Base-by-base conservation (phyloP, 148 eudicot species). In the Fagopyrum esculentum region DNA sequence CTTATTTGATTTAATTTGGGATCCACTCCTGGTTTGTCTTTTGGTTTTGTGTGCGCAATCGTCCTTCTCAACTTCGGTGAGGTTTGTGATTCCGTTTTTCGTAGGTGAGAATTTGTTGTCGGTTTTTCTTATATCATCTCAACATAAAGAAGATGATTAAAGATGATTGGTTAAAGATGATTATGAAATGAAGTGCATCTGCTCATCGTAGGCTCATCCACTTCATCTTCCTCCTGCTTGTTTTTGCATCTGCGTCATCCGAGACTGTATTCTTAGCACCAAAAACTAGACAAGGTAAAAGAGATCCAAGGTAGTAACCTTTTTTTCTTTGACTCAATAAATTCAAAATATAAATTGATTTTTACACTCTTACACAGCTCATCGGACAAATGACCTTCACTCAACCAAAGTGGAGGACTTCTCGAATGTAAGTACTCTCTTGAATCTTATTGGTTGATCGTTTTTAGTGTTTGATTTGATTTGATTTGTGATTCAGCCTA, bases 401-500 rank as follows among this genome's bases (percentile, higher is more conserved):
- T 8, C 9, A 55, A 16, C 22, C 22, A 55, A 16, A 55, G 26
- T 3, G 26, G 60, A 55, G 60, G 60, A 55, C 15, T 55, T 55
- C 60, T 55, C 60, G 22, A 4, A n/a, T 5, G 60, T 55, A 16
- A 55, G 60, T 55, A 13, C 60, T 51, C 15, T 51, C 4, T 1
- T n/a, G 9, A 17, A 22, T 16, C 16, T 55, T 55, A 7, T 16
- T 15, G n/a, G 22, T 16, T 16, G 6, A 22, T 55, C 22, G 6
- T n/a, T 6, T 22, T 55, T 55, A 5, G 60, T 4, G 1, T 55
- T 55, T 55, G 19, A 1, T 55, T 17, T 13, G 16, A 3, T 54
- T n/a, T 16, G 6, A 16, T 55, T 51, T 51, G n/a, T 55, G 60
- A 1, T 55, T 55, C 60, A 55, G 60, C 60, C 84, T 30, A 73